Base-by-base conservation (phyloP, 768 basidiomycete genomes). In the Tricholoma bakamatsutake region DNA sequence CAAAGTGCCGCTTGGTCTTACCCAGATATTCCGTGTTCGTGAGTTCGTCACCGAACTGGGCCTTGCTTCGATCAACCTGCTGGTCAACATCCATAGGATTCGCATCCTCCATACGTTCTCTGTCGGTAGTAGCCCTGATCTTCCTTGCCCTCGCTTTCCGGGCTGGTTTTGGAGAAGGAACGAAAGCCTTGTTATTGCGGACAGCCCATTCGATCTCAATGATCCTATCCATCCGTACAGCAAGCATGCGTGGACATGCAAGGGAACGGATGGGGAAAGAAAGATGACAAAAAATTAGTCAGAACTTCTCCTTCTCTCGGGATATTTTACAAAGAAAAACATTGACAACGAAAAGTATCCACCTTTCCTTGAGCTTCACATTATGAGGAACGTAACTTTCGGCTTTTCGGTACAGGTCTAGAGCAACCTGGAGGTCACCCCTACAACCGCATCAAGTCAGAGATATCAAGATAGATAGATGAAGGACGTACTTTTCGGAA, bases 331-430 rank as follows among this genome's bases (percentile, higher is more conserved):
- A 78, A 67, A 84, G 71, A 66, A 84, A 85, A 67, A 85, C 79
- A 69, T 83, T 74, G 67, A 84, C 69, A 69, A 86, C 71, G 69
- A 84, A 86, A 76, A 82, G 78, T 77, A 84, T 84, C 80, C 79
- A 92, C 91, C 91, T 88, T 78, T 89, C 88, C 80, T 85, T 83
- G 49, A 93, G 78, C 68, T 90, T 92, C 70, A 82, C 69, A 65
- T 93, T 93, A 56, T 90, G 87, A n/a, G 91, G 90, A 48, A 91
- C 88, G 61, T 91, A 92, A 5, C 78, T 77, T 67, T 87, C 85
- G 17, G 90, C 90, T 62, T 88, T 88, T 65, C 84, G 83, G 66
- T 92, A 93, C 13, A 93, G 79, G 53, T 90, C 87, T 37, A 93
- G 77, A 2, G 91, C 90, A 1, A 83, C 80, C 62, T 85, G 78